These are phyloP conservation scores for Actinomortierella ambigua DNA, from an alignment of 371 early-diverging fungal species.

Conservation along the genomic window DNA sequence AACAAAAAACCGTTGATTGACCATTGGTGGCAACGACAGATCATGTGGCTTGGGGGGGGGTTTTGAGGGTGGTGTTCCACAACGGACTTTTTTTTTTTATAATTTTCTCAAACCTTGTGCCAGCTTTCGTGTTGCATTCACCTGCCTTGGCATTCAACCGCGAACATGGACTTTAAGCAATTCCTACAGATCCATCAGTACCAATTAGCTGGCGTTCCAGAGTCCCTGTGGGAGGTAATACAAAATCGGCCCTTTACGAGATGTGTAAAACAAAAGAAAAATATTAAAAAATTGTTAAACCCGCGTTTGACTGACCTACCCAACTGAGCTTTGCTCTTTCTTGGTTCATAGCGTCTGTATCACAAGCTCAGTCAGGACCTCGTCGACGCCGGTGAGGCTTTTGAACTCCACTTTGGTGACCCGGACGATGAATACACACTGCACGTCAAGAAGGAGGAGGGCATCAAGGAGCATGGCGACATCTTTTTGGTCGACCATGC, in stretches of 20 bases:
- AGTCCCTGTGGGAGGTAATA: conserved; percentile 64
- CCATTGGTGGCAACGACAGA: too few species aligned
- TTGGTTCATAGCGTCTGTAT: conserved; percentile 53
- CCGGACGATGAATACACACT: conserved; percentile 59
- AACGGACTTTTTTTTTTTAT: neutral
- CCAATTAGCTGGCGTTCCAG: conserved; percentile 60
- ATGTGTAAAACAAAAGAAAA: too few species aligned
- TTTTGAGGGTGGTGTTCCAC: too few species aligned
- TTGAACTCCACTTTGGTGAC: conserved; percentile 64
- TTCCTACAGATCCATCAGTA: conserved; percentile 68
- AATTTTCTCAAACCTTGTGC: neutral
- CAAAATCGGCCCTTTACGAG: too few species aligned
- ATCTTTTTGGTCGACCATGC: conserved; percentile 75
- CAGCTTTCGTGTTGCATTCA: neutral
- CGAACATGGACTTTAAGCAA: conserved; percentile 47
- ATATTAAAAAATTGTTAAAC: too few species aligned
- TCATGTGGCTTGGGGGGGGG: too few species aligned
- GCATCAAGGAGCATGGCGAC: conserved; percentile 60
- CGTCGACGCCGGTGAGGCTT: conserved; percentile 61
- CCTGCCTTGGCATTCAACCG: neutral
- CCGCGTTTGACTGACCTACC: too few species aligned
- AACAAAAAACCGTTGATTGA: too few species aligned
- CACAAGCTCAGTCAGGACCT: conserved; percentile 65
- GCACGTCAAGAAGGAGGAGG: conserved; percentile 56
- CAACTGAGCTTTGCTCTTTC: too few species aligned